These are phyloP conservation scores for Phycomyces nitens DNA, from an alignment of 192 early-diverging fungal genomes.

Conservation along the genomic window DNA sequence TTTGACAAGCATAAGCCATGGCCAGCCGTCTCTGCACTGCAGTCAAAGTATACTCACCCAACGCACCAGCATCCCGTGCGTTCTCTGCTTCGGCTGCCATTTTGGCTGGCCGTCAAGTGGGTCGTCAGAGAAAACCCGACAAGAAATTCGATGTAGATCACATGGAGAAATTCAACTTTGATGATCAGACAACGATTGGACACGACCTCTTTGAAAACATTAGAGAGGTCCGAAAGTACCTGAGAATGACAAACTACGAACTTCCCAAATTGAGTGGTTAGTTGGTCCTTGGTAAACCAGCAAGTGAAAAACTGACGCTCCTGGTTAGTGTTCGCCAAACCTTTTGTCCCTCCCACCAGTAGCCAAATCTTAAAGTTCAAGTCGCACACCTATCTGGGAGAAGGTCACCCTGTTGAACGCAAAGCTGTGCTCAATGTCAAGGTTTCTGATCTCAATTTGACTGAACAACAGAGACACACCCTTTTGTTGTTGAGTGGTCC, in stretches of 20 bases:
- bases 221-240: conserved; percentile 51
- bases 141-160: conserved; percentile 46
- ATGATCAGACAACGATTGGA: conserved; percentile 55
- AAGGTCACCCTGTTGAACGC: conserved; percentile 48
- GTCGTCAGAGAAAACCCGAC: conserved; percentile 26
- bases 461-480: conserved; percentile 50
- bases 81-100: conserved; percentile 9
- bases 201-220: conserved; percentile 46
- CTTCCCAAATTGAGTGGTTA: conserved; percentile 57
- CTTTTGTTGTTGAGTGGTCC: conserved; percentile 59
- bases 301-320: too few relatives aligned
- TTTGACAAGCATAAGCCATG: not conserved
- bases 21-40: not conserved
- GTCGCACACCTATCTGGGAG: conserved; percentile 47
- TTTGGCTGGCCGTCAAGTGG: conserved; percentile 15
- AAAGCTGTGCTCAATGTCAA: conserved; percentile 53
- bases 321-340: conserved; percentile 45
- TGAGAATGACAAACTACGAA: conserved; percentile 55
- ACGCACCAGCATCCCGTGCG: not conserved
- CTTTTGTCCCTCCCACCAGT: conserved; percentile 46
- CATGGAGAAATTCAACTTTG: conserved; percentile 49
- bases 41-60: not conserved
- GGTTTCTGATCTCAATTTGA: conserved; percentile 41
- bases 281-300: conserved; percentile 1
- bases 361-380: conserved; percentile 50